These are phyloP conservation scores for thale cress (Arabidopsis thaliana) DNA, from an alignment of 345 rosid genomes.

Conservation along the genomic window TAIR10.1 NC_003074.8:21180001-21180500, in stretches of 20 bases:
- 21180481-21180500: conserved; percentile 51
- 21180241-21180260: neutral
- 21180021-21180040: conserved; percentile 61
- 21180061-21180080: conserved; percentile 66
- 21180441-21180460: conserved; percentile 28
- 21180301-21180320: conserved; percentile 57
- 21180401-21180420: neutral
- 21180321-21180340: conserved; percentile 64
- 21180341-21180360: conserved; percentile 55
- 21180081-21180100: conserved; percentile 58
- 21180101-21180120: neutral
- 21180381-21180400: conserved; percentile 64
- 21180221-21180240: conserved; percentile 47
- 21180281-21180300: neutral
- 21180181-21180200: conserved; percentile 61
- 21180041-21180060: conserved; percentile 73
- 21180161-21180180: conserved; percentile 47
- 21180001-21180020: conserved; percentile 76
- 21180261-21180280: neutral
- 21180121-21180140: neutral
- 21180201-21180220: conserved; percentile 63
- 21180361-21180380: conserved; percentile 57
- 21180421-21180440: conserved; percentile 4
- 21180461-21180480: conserved; percentile 11
- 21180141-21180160: neutral